These are phyloP conservation scores for Colletotrichum tropicale DNA, from an alignment of 2,329 filamentous ascomycete species.

Conservation along the genomic window DNA sequence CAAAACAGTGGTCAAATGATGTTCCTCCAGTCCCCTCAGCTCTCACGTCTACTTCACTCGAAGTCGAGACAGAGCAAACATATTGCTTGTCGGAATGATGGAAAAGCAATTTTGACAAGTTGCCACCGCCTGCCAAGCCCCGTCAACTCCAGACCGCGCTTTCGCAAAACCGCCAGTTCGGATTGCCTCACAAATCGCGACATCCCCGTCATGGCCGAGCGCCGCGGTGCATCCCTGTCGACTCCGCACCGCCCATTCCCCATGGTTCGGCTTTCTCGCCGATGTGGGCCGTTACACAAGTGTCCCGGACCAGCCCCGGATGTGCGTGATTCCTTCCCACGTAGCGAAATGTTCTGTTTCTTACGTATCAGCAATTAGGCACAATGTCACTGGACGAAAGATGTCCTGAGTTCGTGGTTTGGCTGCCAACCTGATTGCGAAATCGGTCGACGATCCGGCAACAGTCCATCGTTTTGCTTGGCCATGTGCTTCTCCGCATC, in stretches of 20 bases:
- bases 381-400: background rate
- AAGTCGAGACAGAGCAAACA: background rate
- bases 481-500: background rate
- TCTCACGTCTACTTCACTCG: background rate
- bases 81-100: background rate
- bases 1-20: background rate
- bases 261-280: conserved; percentile 5
- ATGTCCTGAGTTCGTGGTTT: no score
- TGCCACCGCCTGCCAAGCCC: background rate
- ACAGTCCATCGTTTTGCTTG: background rate
- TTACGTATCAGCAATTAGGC: background rate
- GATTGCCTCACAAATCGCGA: background rate
- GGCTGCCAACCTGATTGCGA: background rate
- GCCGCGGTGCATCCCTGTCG: background rate
- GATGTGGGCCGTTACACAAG: background rate
- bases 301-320: background rate
- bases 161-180: background rate
- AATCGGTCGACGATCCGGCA: background rate
- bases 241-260: background rate
- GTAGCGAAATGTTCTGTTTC: background rate
- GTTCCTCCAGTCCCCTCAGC: background rate
- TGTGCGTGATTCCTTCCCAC: background rate
- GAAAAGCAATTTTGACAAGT: background rate
- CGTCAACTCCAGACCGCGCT: background rate
- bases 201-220: background rate